A percentile compares a stretch with the other conserved stretches of the same genome.
Conservation (phyloP, 257 asterid species). For the Jasminum sambac region DNA sequence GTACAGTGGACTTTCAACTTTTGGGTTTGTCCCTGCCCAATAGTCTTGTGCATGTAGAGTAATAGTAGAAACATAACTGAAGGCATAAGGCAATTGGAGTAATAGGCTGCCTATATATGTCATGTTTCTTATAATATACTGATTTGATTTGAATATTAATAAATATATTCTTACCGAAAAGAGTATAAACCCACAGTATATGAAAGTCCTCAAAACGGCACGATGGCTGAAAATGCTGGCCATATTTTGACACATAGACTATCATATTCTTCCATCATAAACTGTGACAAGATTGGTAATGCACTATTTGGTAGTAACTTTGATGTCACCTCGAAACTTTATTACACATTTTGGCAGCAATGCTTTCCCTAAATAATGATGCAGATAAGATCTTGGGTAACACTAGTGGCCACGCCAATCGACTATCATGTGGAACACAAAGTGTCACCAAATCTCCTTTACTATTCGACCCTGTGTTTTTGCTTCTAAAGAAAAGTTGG, state of each 20-base stretch:
- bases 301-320: constrained; percentile 25
- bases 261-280: constrained; percentile 27
- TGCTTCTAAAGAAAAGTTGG: neutral
- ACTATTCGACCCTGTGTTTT: neutral
- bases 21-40: no score
- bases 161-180: no score
- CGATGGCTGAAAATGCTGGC: constrained; percentile 17
- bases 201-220: neutral
- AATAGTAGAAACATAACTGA: no score
- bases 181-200: neutral
- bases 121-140: no score
- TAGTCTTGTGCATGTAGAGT: no score
- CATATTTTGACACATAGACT: constrained; percentile 16
- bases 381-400: constrained; percentile 28
- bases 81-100: no score
- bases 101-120: no score
- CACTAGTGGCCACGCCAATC: constrained; percentile 27
- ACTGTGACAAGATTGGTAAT: constrained; percentile 29
- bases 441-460: constrained; percentile 9
- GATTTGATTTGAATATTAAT: no score
- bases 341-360: neutral
- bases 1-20: no score
- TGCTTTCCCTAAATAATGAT: constrained; percentile 14
- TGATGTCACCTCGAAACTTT: constrained; percentile 1
- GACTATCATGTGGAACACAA: constrained; percentile 23